phyloP scores from a whole-genome alignment of 441 rosid genomes.

The Populus hybrid region DNA sequence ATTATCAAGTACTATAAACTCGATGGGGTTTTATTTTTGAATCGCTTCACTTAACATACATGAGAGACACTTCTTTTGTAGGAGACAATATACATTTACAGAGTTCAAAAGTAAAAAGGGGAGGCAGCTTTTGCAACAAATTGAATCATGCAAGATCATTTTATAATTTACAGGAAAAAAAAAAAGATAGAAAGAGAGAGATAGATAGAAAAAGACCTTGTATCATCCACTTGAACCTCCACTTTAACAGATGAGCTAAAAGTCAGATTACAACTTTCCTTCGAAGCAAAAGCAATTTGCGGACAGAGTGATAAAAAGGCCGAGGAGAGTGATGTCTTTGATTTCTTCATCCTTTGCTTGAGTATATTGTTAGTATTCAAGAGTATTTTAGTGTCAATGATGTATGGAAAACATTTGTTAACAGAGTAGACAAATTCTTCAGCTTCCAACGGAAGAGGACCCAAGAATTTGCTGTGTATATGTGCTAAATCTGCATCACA shows the following conservation, averaged over 20 bases:
- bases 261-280: conserved; percentile 24
- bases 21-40: neutral
- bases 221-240: conserved; percentile 74
- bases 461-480: conserved; percentile 69
- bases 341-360: conserved; percentile 54
- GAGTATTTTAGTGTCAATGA: conserved; percentile 86
- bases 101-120: neutral
- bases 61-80: neutral
- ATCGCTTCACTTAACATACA: neutral
- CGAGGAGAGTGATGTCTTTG: conserved; percentile 65
- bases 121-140: neutral
- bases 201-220: conserved; percentile 37
- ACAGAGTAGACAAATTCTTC: conserved; percentile 63
- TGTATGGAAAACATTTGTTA: conserved; percentile 58
- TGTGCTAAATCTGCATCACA: conserved; percentile 77
- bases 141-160: neutral
- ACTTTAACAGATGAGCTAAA: conserved; percentile 46
- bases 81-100: neutral
- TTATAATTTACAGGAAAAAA: neutral
- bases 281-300: conserved; percentile 48
- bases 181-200: too few species aligned
- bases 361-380: conserved; percentile 53
- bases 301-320: conserved; percentile 77
- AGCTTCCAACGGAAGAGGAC: conserved; percentile 67
- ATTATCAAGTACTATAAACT: conserved; percentile 1